A percentile compares a stretch with the other conserved stretches of the same genome.
Conservation (phyloP, 257 asterid species). For the Cynanchum wilfordii region DNA sequence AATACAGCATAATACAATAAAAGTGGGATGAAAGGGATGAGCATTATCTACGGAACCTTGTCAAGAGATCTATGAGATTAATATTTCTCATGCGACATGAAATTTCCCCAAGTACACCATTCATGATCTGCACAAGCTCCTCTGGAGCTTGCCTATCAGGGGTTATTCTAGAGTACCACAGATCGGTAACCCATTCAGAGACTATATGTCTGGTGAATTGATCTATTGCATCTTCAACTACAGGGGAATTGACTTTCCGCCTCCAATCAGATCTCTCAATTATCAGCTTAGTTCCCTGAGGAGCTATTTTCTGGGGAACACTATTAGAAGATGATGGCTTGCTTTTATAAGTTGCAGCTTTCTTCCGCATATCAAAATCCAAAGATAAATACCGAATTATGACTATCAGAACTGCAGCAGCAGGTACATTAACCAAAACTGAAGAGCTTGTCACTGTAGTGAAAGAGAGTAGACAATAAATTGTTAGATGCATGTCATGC, state of each 20-base stretch:
- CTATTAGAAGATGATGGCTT: slow-evolving; percentile 39
- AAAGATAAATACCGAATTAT: slow-evolving; percentile 65
- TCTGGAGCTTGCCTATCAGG: slow-evolving; percentile 88
- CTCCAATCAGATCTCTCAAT: slow-evolving; percentile 70
- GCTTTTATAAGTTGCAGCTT: slow-evolving; percentile 70
- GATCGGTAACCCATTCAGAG: slow-evolving; percentile 95
- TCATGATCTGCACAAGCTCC: slow-evolving; percentile 83
- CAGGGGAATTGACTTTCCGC: slow-evolving; percentile 80
- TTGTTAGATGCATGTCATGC: background rate
- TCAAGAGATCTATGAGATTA: slow-evolving; percentile 81
- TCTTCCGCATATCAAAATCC: slow-evolving; percentile 79
- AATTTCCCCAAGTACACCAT: slow-evolving; percentile 78
- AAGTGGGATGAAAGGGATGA: slow-evolving; percentile 20
- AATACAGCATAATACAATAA: slow-evolving; percentile 16
- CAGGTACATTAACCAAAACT: slow-evolving; percentile 85
- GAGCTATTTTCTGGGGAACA: slow-evolving; percentile 33
- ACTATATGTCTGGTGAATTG: slow-evolving; percentile 78
- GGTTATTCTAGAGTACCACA: slow-evolving; percentile 94
- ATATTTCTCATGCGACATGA: slow-evolving; percentile 74
- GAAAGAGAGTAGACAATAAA: background rate
- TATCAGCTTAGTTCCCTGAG: slow-evolving; percentile 31
- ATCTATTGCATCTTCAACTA: slow-evolving; percentile 89
- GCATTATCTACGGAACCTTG: slow-evolving; percentile 52
- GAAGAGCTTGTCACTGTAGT: slow-evolving; percentile 85
- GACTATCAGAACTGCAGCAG: slow-evolving; percentile 63